phyloP scores from a whole-genome alignment of 2,329 filamentous ascomycete species.

The Cytospora piceicola region DNA sequence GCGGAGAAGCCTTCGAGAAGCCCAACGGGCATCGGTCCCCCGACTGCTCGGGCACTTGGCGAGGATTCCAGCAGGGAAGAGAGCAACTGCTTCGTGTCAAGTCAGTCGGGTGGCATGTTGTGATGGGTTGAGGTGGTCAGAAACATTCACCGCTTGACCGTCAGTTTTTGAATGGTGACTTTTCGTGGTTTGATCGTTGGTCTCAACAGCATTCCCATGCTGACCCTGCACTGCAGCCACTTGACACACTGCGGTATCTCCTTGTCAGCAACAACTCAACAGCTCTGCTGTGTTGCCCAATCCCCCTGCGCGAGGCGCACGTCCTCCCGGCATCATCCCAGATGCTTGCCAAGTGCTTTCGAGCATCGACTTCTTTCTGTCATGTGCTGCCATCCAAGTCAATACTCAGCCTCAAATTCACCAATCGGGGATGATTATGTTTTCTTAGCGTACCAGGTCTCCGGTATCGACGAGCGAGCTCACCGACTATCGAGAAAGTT shows the following conservation, averaged over 20 bases:
- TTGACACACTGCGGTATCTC: neutral
- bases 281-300: neutral
- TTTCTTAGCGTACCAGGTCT: neutral
- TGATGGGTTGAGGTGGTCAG: neutral
- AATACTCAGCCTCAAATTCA: neutral
- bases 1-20: conserved; percentile 6
- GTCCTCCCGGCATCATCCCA: conserved; percentile 8
- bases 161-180: neutral
- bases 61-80: neutral
- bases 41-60: neutral
- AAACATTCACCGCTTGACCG: conserved; percentile 9
- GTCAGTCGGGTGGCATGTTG: neutral
- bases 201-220: neutral
- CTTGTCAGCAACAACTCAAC: neutral
- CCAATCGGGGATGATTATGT: neutral
- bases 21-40: neutral
- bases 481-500: neutral
- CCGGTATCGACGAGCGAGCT: conserved; percentile 3
- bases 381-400: neutral
- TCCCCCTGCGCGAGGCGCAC: neutral
- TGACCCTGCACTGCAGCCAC: neutral
- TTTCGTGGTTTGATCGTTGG: neutral
- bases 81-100: neutral
- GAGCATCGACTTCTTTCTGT: neutral
- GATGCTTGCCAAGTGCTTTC: conserved; percentile 3